These are phyloP conservation scores for Pseudopithomyces maydicus DNA, from an alignment of 2,329 filamentous ascomycete species.

Conservation along the genomic window DNA sequence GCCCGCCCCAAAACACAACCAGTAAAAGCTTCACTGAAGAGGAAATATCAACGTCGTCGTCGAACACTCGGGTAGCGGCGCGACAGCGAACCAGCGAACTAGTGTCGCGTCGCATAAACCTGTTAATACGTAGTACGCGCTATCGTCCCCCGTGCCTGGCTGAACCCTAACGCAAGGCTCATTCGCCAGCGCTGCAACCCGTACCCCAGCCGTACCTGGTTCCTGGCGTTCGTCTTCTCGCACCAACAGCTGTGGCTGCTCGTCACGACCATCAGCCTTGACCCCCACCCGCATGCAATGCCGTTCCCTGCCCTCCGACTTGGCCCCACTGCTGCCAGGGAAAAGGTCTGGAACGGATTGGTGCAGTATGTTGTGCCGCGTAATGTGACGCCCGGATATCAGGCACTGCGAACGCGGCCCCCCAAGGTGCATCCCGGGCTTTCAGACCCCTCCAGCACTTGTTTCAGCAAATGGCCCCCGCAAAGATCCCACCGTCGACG, in stretches of 20 bases:
- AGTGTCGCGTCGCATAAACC: slow-evolving; percentile 36
- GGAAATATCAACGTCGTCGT: slow-evolving; percentile 11
- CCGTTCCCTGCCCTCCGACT: slow-evolving; percentile 4
- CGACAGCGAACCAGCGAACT: slow-evolving; percentile 20
- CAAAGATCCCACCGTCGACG: slow-evolving; percentile 21
- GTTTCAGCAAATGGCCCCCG: slow-evolving; percentile 35
- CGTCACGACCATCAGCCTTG: slow-evolving; percentile 1
- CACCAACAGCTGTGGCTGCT: slow-evolving; percentile 11
- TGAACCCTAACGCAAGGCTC: slow-evolving; percentile 23
- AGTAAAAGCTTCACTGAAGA: not conserved
- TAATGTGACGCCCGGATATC: slow-evolving; percentile 18
- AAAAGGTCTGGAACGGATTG: slow-evolving; percentile 21
- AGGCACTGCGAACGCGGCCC: slow-evolving; percentile 27
- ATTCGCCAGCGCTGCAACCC: slow-evolving; percentile 29
- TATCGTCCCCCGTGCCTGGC: slow-evolving; percentile 15
- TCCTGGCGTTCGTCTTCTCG: slow-evolving; percentile 7
- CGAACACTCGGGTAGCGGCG: slow-evolving; percentile 6
- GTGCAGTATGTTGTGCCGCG: slow-evolving; percentile 25
- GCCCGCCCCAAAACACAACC: not conserved
- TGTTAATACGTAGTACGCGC: slow-evolving; percentile 31
- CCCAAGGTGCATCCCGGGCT: slow-evolving; percentile 19
- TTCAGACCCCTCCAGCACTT: slow-evolving; percentile 24
- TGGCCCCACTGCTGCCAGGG: slow-evolving; percentile 14
- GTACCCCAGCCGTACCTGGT: slow-evolving; percentile 18
- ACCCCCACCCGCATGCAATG: slow-evolving; percentile 4